phyloP scores from a whole-genome alignment of 2,329 filamentous ascomycete genomes.

The Aspergillus pseudotamarii region DNA sequence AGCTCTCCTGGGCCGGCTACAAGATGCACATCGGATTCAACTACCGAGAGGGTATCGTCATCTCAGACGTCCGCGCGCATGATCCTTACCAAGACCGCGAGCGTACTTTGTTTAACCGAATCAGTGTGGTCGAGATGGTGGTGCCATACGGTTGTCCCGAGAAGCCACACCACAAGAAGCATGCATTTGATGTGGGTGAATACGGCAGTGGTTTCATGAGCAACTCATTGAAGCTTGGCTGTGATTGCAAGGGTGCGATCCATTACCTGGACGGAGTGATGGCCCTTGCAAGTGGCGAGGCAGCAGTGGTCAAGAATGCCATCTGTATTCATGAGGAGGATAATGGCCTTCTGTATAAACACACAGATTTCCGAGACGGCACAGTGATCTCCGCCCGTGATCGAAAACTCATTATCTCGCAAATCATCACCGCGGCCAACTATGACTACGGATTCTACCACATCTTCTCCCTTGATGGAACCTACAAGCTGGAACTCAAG shows the following conservation, averaged over 20 bases:
- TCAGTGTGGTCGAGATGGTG: constrained; percentile 33
- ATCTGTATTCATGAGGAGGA: constrained; percentile 10
- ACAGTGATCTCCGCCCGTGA: constrained; percentile 82
- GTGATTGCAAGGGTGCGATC: constrained; percentile 40
- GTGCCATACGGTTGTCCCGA: constrained; percentile 48
- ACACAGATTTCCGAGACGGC: constrained; percentile 87
- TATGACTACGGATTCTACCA: constrained; percentile 87
- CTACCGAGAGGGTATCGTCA: constrained; percentile 57
- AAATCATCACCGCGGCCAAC: constrained; percentile 91
- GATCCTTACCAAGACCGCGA: constrained; percentile 33
- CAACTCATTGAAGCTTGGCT: constrained; percentile 49
- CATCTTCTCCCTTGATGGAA: constrained; percentile 88
- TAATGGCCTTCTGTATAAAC: constrained; percentile 58
- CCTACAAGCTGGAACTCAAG: constrained; percentile 85
- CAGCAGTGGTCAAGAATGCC: constrained; percentile 3
- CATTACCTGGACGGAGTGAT: constrained; percentile 33
- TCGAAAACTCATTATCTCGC: constrained; percentile 80
- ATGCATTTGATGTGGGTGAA: constrained; percentile 52
- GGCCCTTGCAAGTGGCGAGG: constrained; percentile 25
- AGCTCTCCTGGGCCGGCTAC: constrained; percentile 32
- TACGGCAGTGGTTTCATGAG: constrained; percentile 53
- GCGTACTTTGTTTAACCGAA: constrained; percentile 34
- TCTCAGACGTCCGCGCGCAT: constrained; percentile 49
- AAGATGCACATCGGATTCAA: constrained; percentile 52
- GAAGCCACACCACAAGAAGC: constrained; percentile 52